Conservation (phyloP, 2,329 filamentous ascomycete species). For the Samsoniella hepiali region DNA sequence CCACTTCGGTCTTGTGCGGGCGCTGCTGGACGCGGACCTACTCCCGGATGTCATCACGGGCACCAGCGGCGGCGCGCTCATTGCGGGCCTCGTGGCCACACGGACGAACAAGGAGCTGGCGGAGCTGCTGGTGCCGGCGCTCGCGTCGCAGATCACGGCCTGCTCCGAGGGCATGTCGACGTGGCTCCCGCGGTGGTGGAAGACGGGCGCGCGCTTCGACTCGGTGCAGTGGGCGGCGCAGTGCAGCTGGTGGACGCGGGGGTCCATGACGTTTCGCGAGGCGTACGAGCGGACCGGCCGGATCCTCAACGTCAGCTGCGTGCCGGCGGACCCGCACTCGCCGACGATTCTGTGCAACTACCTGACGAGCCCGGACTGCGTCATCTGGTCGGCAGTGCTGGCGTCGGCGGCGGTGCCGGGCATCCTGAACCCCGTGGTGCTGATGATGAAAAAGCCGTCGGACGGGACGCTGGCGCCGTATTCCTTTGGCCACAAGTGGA, state of each 20-base stretch:
- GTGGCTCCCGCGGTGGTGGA: slow-evolving; percentile 85
- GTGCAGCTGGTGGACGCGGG: slow-evolving; percentile 85
- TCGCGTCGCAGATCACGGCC: slow-evolving; percentile 81
- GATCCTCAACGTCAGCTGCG: slow-evolving; percentile 92
- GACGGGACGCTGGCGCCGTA: slow-evolving; percentile 80
- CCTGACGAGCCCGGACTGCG: slow-evolving; percentile 90
- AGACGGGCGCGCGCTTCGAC: slow-evolving; percentile 90
- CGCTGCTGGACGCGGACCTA: slow-evolving; percentile 78
- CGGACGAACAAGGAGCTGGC: slow-evolving; percentile 90
- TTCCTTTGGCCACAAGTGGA: slow-evolving; percentile 98
- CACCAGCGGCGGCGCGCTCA: slow-evolving; percentile 87
- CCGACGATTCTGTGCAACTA: slow-evolving; percentile 93
- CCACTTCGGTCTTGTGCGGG: slow-evolving; percentile 89
- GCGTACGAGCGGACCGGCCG: slow-evolving; percentile 91
- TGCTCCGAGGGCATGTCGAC: slow-evolving; percentile 73
- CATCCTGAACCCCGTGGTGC: slow-evolving; percentile 90
- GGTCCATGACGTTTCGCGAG: slow-evolving; percentile 90
- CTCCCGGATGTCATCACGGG: slow-evolving; percentile 94
- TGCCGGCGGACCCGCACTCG: slow-evolving; percentile 92
- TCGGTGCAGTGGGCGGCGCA: slow-evolving; percentile 84
- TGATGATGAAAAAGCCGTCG: slow-evolving; percentile 78
- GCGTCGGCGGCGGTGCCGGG: slow-evolving; percentile 94
- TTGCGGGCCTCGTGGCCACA: slow-evolving; percentile 83
- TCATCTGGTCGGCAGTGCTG: slow-evolving; percentile 95
- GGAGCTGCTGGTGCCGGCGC: slow-evolving; percentile 75